Evolutionary conservation across 2,329 filamentous ascomycete genomes (phyloP).

Genomic region (Botrytis pseudocinerea): DNA sequence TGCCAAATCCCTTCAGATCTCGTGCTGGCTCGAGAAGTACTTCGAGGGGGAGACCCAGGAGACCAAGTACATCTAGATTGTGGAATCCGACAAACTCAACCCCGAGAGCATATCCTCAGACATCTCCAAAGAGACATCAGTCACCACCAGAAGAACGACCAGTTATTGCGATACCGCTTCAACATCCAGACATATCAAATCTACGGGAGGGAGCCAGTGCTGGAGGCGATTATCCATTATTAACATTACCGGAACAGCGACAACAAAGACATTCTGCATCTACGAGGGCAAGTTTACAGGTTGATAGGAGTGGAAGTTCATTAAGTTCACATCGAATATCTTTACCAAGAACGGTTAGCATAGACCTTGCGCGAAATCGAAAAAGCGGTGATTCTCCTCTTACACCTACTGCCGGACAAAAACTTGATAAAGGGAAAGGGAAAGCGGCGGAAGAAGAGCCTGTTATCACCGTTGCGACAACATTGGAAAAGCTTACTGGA

Average conservation of each 20-base stretch:
- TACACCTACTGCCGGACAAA: conserved; percentile 19
- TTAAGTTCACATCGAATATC: conserved; percentile 38
- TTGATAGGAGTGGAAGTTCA: conserved; percentile 47
- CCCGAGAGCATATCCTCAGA: conserved; percentile 44
- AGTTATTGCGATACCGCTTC: conserved; percentile 38
- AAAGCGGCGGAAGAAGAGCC: conserved; percentile 30
- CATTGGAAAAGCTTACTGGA: conserved; percentile 11
- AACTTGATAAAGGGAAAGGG: conserved; percentile 38
- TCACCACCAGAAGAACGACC: conserved; percentile 27
- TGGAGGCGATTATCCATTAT: conserved; percentile 49
- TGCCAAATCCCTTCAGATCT: conserved; percentile 35
- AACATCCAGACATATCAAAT: conserved; percentile 37
- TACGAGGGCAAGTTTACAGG: conserved; percentile 47
- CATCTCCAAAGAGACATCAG: conserved; percentile 27
- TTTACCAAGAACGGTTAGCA: conserved; percentile 40
- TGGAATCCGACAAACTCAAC: conserved; percentile 64
- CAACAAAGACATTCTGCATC: conserved; percentile 51
- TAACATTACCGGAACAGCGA: conserved; percentile 58
- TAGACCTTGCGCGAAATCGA: conserved; percentile 35
- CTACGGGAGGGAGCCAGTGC: conserved; percentile 34
- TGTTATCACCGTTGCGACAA: conserved; percentile 18
- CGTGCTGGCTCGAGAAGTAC: conserved; percentile 34
- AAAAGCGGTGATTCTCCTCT: conserved; percentile 36
- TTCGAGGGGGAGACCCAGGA: conserved; percentile 30
- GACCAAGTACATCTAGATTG: conserved; percentile 46